Percentiles rank a stretch among this genome's conserved stretches.
Evolutionary conservation across 805 yeast species (phyloP).

Genomic region (Kodamaea sagamina): DNA sequence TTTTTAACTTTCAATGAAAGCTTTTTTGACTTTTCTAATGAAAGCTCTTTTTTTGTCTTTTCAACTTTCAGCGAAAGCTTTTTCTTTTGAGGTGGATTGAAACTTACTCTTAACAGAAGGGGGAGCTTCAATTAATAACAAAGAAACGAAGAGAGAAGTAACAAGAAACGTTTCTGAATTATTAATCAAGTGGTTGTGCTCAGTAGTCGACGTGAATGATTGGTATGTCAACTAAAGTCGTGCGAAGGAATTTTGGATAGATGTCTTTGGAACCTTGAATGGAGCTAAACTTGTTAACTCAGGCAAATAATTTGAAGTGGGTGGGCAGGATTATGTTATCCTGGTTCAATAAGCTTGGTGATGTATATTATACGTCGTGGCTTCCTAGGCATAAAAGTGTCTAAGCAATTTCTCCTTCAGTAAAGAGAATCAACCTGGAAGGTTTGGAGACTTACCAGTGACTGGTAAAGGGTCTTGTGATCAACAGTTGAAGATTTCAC

Average conservation of each 20-base stretch:
- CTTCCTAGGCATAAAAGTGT: slow-evolving; percentile 46
- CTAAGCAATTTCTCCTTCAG: background rate
- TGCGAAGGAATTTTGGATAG: slow-evolving; percentile 21
- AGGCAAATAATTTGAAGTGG: slow-evolving; percentile 3
- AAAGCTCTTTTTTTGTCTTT: slow-evolving; percentile 1
- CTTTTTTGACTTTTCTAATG: too few relatives aligned
- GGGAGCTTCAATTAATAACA: slow-evolving; percentile 18
- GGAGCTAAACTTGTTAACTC: slow-evolving; percentile 17
- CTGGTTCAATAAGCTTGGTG: slow-evolving; percentile 42
- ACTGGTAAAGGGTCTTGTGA: slow-evolving; percentile 5
- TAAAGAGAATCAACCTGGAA: background rate
- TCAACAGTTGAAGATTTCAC: background rate
- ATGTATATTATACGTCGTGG: slow-evolving; percentile 40
- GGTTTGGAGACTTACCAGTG: background rate
- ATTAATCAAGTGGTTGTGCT: slow-evolving; percentile 10
- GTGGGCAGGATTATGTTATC: slow-evolving; percentile 34
- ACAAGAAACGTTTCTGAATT: slow-evolving; percentile 47
- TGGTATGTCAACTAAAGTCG: slow-evolving; percentile 15
- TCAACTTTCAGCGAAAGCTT: slow-evolving; percentile 2
- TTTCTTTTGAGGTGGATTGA: slow-evolving; percentile 33
- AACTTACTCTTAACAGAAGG: slow-evolving; percentile 39
- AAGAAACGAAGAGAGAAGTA: slow-evolving; percentile 49
- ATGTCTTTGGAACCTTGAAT: background rate
- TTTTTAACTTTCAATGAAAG: too few relatives aligned
- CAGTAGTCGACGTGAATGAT: slow-evolving; percentile 10